phyloP scores from a whole-genome alignment of 176 grass and related monocot genomes.

The Cenchrus purpureus region DNA sequence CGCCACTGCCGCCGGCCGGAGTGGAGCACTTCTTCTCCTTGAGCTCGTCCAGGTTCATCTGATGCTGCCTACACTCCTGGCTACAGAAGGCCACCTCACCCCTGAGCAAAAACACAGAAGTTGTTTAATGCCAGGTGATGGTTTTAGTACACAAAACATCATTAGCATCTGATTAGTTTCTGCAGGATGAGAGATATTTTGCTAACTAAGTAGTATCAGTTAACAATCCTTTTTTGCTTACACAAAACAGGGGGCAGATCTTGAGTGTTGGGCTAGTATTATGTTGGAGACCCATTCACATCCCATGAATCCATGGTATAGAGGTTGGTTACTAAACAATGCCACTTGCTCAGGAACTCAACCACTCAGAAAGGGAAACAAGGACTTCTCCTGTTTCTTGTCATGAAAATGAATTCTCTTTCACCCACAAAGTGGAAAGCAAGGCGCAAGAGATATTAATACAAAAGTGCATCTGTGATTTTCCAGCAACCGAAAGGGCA shows the following conservation, averaged over 20 bases:
- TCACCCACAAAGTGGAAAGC: neutral
- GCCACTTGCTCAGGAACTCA: slow-evolving; percentile 34
- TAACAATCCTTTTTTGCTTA: neutral
- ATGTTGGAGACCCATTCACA: slow-evolving; percentile 35
- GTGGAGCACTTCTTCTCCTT: slow-evolving; percentile 67
- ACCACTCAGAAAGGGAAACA: slow-evolving; percentile 29
- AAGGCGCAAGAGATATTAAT: slow-evolving; percentile 14
- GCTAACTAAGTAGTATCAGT: neutral
- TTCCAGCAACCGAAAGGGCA: slow-evolving; percentile 5
- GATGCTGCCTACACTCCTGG: slow-evolving; percentile 74
- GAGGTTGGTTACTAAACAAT: slow-evolving; percentile 16
- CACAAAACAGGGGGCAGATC: slow-evolving; percentile 13
- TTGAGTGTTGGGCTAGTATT: slow-evolving; percentile 13
- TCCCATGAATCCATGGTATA: slow-evolving; percentile 15
- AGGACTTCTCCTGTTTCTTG: neutral
- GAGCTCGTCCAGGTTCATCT: slow-evolving; percentile 82
- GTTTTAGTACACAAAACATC: neutral
- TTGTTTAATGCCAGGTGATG: slow-evolving; percentile 9
- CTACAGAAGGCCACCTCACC: slow-evolving; percentile 93
- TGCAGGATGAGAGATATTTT: neutral
- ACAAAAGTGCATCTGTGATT: slow-evolving; percentile 16
- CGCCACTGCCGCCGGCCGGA: neutral
- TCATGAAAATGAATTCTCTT: neutral
- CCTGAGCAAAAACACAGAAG: slow-evolving; percentile 51
- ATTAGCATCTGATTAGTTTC: neutral